phyloP scores from a whole-genome alignment of 2,329 filamentous ascomycete genomes.

The Talaromyces atroroseus region DNA sequence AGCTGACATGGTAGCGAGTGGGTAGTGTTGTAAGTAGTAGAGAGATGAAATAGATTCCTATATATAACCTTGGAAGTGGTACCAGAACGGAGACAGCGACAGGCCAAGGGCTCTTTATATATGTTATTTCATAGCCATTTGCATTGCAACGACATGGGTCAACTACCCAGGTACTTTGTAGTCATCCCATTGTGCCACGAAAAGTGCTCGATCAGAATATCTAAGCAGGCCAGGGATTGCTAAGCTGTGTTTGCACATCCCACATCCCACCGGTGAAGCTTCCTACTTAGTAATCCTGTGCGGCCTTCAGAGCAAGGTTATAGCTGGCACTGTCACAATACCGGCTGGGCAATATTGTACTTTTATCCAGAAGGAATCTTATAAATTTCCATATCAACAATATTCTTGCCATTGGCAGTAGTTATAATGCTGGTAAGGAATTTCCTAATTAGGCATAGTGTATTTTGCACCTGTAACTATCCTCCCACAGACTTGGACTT shows the following conservation, averaged over 20 bases:
- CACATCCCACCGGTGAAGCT: constrained; percentile 1
- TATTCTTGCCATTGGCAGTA: too few species aligned
- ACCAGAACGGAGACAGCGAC: background rate
- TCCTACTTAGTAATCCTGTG: too few species aligned
- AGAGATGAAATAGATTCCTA: background rate
- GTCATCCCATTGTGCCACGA: background rate
- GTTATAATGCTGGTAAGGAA: too few species aligned
- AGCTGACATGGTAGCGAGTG: constrained; percentile 4
- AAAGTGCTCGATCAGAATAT: background rate
- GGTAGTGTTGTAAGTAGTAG: background rate
- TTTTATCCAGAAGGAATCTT: too few species aligned
- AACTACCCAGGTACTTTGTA: too few species aligned
- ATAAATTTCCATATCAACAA: too few species aligned
- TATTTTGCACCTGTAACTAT: too few species aligned
- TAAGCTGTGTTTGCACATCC: background rate
- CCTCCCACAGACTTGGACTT: too few species aligned
- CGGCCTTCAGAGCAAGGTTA: too few species aligned
- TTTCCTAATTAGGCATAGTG: too few species aligned
- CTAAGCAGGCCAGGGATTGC: background rate
- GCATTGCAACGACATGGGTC: background rate
- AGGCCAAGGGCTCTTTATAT: background rate
- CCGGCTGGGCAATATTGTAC: too few species aligned
- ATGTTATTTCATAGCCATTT: background rate
- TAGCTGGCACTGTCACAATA: too few species aligned
- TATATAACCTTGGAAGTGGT: background rate